Evolutionary conservation across 352 stramenopile genomes (phyloP), one percentile per base, ranked within the genome.

Genomic region (Globisporangium radiosum): DNA sequence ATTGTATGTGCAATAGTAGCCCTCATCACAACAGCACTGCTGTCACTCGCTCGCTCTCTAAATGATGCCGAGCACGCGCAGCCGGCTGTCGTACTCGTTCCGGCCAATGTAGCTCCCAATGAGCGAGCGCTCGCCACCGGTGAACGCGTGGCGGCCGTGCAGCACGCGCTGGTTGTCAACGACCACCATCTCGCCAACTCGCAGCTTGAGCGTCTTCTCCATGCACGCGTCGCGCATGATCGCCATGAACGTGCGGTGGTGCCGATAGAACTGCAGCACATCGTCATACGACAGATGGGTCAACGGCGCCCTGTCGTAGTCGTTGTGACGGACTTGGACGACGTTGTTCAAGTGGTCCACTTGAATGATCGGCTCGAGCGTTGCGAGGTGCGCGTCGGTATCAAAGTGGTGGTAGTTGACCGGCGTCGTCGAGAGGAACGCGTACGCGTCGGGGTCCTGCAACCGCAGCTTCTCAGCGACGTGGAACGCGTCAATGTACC

Each of bases 61-160:
- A 66, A 94, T 87, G 64, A 94, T 90, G n/a, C 66, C 73, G 5
- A 94, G 70, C 39, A 90, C 71, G 33, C 85, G 85, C n/a, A 94
- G 71, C 10, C 85, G 76, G 56, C 82, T 92, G 52, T 94, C 85
- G 63, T 91, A 96, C 65, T 94, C 85, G 52, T 70, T 92, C 51
- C 76, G 80, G 36, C 85, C 85, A 56, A 96, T 94, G 77, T 96
- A 96, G 67, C 87, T 94, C 15, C 87, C 87, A 56, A 96, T 86
- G 40, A 96, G 72, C 40, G 83, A 83, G 36, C 87, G 79, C 9
- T 90, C 80, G 43, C 81, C 78, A 40, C 85, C 85, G 7, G 81
- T 61, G 60, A 96, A 96, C 52, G 39, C 52, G 49, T 45, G 39
- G 19, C 39, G 17, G 38, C 39, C 52, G 45, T 57, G 87, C 71